Base-by-base conservation (phyloP, 2,329 filamentous ascomycete species). In the Penicillium oxalicum region DNA sequence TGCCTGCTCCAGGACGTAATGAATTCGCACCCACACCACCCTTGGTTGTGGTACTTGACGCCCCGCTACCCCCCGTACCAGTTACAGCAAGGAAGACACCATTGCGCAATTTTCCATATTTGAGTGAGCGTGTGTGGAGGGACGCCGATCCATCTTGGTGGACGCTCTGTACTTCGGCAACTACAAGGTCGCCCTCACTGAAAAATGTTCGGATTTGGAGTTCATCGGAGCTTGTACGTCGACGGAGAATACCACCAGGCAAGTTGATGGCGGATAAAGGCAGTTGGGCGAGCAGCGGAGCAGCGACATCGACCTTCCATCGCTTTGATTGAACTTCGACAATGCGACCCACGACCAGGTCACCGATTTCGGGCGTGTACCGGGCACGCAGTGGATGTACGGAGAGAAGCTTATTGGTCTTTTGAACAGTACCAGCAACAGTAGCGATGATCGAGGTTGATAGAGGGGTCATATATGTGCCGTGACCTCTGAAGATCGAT, bases 201-300 rank as follows among this genome's bases (percentile, higher is more conserved):
- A 98, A 97, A 71, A 96, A 98, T n/a, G 84, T 88, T 44, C 93
- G 83, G 70, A 98, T 97, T 71, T 97, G 93, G 61, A 98, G 78
- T 74, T 97, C 93, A 69, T 98, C 93, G 12, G 93, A 94, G 63
- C 91, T 91, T 27, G 93, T 98, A 56, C 93, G 80, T 65, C 91
- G 87, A 50, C 93, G 82, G 61, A 96, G 77, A 56, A 95, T 95
- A 32, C 93, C 93, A 48, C 93, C 93, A 0, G 93, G 93, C 2
- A 98, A 76, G 67, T 98, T 98, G 71, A 98, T 97, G 52, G 87
- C 86, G 46, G 83, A 88, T 38, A 98, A 82, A 13, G 90, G 88
- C 8, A 98, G 78, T 40, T 84, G 80, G 3, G 93, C 91, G 5
- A 96, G 84, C 63, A 95, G 82, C 0, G 89, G 85, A 25, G 88